Conservation (phyloP, 306 rosid genomes). For the Ochetophila trinervis region DNA sequence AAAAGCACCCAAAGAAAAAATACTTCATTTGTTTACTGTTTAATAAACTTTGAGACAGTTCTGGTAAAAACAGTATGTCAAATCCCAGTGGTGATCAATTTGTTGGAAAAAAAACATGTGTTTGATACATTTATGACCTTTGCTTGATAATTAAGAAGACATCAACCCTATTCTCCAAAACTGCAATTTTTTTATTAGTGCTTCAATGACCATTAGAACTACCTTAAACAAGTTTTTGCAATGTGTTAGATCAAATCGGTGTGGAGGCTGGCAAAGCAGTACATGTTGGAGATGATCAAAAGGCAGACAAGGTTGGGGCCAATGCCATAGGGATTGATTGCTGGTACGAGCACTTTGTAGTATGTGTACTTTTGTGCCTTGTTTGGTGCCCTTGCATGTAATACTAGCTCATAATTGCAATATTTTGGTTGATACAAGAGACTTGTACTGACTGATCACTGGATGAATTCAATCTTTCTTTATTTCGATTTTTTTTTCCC, state of each 20-base stretch:
- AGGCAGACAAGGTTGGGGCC: constrained; percentile 80
- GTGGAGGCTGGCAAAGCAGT: constrained; percentile 68
- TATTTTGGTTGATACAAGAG: not conserved
- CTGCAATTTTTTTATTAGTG: not conserved
- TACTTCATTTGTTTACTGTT: too few species aligned
- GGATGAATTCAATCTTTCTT: constrained; percentile 2
- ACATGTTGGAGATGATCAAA: constrained; percentile 81
- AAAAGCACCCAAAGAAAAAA: too few species aligned
- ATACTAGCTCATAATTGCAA: not conserved
- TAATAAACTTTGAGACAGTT: too few species aligned
- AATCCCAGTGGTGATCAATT: not conserved
- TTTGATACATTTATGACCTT: not conserved
- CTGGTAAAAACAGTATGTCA: not conserved
- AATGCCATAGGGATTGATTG: constrained; percentile 78
- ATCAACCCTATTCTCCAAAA: too few species aligned
- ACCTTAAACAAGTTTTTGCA: not conserved
- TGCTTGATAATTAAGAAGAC: too few species aligned
- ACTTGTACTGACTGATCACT: not conserved
- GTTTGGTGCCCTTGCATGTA: not conserved
- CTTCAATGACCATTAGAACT: not conserved
- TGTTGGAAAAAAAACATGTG: not conserved
- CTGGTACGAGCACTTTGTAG: constrained; percentile 52
- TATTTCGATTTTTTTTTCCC: not conserved
- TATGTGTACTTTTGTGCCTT: not conserved
- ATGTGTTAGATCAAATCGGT: constrained; percentile 53